Conservation (phyloP, 1,284 basidiomycete species). For the Cryptococcus sp. region DNA sequence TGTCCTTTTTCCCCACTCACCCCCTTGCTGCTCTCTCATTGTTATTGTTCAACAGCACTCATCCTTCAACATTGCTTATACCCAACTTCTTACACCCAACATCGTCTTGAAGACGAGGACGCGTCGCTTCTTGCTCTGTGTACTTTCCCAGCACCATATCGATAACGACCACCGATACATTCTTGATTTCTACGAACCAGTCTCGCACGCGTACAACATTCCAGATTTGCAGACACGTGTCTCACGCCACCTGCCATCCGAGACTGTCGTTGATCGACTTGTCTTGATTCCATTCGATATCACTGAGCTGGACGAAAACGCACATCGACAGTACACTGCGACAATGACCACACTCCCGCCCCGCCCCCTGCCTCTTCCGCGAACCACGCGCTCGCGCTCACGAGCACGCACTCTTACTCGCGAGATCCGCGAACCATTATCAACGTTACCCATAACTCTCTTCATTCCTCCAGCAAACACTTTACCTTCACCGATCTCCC, state of each 20-base stretch:
- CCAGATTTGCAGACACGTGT: neutral
- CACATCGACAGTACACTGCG: neutral
- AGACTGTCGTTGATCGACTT: neutral
- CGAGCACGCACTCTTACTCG: neutral
- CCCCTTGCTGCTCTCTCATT: neutral
- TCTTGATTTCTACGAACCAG: too few species aligned
- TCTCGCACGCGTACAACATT: too few species aligned
- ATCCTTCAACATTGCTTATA: neutral
- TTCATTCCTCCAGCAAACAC: constrained; percentile 10
- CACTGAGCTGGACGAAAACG: neutral
- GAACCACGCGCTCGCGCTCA: neutral
- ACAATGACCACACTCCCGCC: neutral
- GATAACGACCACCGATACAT: too few species aligned
- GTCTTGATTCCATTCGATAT: neutral
- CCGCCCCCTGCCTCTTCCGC: neutral
- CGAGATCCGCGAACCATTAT: constrained; percentile 14
- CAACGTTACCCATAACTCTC: constrained; percentile 17
- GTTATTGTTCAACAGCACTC: neutral
- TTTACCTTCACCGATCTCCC: constrained; percentile 26
- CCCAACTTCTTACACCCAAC: too few species aligned
- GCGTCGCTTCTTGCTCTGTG: too few species aligned
- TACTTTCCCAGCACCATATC: too few species aligned
- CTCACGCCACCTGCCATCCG: neutral
- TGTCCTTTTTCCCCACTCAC: neutral
- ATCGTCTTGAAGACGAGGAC: too few species aligned